Conservation (phyloP, 768 basidiomycete species). For the Sarcodon sp. region DNA sequence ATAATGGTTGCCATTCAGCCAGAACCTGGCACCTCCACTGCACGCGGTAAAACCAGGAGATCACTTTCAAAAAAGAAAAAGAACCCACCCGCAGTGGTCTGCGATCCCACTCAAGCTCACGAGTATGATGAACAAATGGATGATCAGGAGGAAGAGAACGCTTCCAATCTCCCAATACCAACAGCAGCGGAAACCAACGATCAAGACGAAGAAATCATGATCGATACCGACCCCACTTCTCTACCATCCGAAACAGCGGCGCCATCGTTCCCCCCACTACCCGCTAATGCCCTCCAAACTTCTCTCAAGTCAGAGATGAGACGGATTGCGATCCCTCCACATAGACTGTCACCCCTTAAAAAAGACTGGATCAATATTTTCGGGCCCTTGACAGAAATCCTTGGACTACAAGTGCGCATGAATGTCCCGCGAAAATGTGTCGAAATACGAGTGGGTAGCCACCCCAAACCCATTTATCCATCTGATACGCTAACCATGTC, state of each 20-base stretch:
- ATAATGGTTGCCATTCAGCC: constrained; percentile 29
- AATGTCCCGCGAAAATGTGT: constrained; percentile 83
- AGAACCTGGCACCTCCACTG: constrained; percentile 17
- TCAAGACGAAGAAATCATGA: constrained; percentile 45
- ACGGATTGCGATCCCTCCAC: constrained; percentile 85
- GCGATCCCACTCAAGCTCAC: constrained; percentile 1
- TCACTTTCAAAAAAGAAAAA: constrained; percentile 27
- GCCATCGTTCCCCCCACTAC: constrained; percentile 60
- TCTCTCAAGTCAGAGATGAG: constrained; percentile 74
- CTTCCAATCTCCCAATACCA: constrained; percentile 55
- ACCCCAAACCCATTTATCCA: background rate
- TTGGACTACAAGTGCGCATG: constrained; percentile 95
- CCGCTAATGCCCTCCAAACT: constrained; percentile 40
- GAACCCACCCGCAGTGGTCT: constrained; percentile 6
- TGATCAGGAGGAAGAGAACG: background rate
- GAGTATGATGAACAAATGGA: background rate
- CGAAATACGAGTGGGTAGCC: constrained; percentile 71
- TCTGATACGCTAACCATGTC: background rate
- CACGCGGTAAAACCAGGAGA: constrained; percentile 27
- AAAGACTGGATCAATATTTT: constrained; percentile 95
- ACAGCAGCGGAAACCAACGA: constrained; percentile 17
- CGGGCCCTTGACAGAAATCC: constrained; percentile 87
- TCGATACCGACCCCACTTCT: constrained; percentile 35
- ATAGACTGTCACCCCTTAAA: constrained; percentile 95
- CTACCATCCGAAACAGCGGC: constrained; percentile 19